Conservation (phyloP, 306 rosid genomes). For the Betula pendula region DNA sequence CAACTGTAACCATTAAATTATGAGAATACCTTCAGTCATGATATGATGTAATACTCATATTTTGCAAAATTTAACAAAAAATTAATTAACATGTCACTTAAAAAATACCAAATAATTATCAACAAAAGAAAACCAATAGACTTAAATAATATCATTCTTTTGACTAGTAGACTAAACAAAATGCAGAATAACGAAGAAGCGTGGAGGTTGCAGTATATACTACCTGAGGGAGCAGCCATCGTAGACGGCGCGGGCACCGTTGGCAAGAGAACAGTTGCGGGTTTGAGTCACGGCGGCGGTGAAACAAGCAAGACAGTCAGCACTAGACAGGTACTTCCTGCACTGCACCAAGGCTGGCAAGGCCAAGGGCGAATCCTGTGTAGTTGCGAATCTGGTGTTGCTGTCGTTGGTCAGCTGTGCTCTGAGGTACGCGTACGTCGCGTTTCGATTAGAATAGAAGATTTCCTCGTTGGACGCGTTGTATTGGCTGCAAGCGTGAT, state of each 20-base stretch:
- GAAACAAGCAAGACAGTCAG: conserved; percentile 57
- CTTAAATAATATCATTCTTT: too few species aligned
- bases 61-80: too few species aligned
- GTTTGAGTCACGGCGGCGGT: conserved; percentile 40
- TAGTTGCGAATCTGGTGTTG: conserved; percentile 45
- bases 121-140: too few species aligned
- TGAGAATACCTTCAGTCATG: too few species aligned
- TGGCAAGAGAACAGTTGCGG: conserved; percentile 66
- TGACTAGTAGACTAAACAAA: too few species aligned
- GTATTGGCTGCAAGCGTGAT: conserved; percentile 65
- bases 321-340: conserved; percentile 53
- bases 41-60: too few species aligned
- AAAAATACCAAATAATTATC: too few species aligned
- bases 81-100: too few species aligned
- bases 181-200: not conserved
- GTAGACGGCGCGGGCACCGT: conserved; percentile 69
- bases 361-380: conserved; percentile 43
- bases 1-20: too few species aligned
- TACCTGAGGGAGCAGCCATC: conserved; percentile 83
- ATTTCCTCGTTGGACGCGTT: conserved; percentile 44
- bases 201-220: not conserved
- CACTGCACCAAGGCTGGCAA: too few species aligned
- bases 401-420: conserved; percentile 24
- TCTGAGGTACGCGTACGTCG: conserved; percentile 40
- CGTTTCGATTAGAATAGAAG: conserved; percentile 51